A percentile compares a stretch with the other conserved stretches of the same genome.
Evolutionary conservation across 75 land plant species (phyloP).

Genomic region (Chamaecyparis obtusa): DNA sequence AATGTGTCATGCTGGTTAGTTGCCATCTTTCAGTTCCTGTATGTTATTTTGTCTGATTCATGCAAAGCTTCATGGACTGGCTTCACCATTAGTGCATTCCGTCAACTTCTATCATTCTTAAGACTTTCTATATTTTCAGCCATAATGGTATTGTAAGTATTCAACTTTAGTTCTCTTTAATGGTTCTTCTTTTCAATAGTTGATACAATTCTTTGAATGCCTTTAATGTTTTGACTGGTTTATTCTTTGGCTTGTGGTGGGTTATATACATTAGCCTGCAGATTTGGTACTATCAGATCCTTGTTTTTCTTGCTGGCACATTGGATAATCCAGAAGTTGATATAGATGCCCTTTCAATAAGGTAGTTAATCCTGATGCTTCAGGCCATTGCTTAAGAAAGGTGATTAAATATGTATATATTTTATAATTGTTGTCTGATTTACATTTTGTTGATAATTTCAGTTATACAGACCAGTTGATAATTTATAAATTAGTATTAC

Average conservation of each 20-base stretch:
- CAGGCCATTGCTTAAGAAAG: constrained; percentile 12
- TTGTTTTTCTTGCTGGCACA: constrained; percentile 15
- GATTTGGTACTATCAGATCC: constrained; percentile 18
- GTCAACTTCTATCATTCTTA: constrained; percentile 17
- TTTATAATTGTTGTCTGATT: background rate
- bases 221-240: background rate
- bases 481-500: background rate
- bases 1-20: constrained; percentile 27
- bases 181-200: background rate
- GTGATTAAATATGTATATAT: background rate
- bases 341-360: constrained; percentile 15
- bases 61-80: constrained; percentile 32
- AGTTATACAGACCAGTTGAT: background rate
- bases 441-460: background rate
- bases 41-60: constrained; percentile 19
- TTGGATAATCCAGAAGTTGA: constrained; percentile 16
- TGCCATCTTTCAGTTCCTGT: constrained; percentile 10
- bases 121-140: constrained; percentile 27
- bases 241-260: background rate
- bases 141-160: constrained; percentile 22
- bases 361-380: constrained; percentile 16
- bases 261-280: constrained; percentile 15
- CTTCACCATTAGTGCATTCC: constrained; percentile 29
- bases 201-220: background rate
- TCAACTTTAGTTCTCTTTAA: background rate